A percentile compares a stretch with the other conserved stretches of the same genome.
Conservation (phyloP, 75 land plant genomes). For the Selaginella moellendorffii region DNA sequence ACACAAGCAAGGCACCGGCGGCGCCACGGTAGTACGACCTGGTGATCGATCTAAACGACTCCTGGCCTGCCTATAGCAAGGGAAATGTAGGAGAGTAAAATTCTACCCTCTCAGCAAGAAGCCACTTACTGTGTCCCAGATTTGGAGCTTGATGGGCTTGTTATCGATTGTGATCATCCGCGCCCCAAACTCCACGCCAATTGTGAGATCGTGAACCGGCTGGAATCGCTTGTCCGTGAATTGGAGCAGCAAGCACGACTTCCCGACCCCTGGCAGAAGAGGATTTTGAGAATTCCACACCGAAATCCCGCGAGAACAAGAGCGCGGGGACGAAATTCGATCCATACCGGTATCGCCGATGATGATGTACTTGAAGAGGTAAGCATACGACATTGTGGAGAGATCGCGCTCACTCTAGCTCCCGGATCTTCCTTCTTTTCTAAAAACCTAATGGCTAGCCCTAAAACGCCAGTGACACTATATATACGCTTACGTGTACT, state of each 20-base stretch:
- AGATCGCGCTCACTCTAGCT: no score
- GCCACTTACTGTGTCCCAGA: constrained; percentile 95
- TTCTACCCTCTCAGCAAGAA: not conserved
- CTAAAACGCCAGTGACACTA: no score
- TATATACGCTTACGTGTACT: no score
- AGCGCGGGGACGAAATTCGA: not conserved
- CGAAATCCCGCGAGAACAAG: not conserved
- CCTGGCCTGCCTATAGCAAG: constrained; percentile 68
- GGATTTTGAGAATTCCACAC: not conserved
- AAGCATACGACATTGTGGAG: constrained; percentile 60
- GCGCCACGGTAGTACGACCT: constrained; percentile 78
- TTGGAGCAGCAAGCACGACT: constrained; percentile 88
- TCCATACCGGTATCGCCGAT: constrained; percentile 80
- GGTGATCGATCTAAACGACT: constrained; percentile 66
- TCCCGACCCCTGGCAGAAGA: constrained; percentile 64
- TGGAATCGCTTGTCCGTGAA: constrained; percentile 94
- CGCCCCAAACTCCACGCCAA: constrained; percentile 97
- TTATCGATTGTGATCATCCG: constrained; percentile 88
- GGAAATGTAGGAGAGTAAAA: constrained; percentile 8
- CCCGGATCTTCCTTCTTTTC: no score
- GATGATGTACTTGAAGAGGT: constrained; percentile 78
- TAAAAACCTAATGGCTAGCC: no score
- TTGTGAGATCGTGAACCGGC: constrained; percentile 94
- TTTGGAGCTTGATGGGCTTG: constrained; percentile 92
- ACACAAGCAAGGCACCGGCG: constrained; percentile 63